Base-by-base conservation (phyloP, 2,329 filamentous ascomycete genomes). In the Sporothrix luriei region DNA sequence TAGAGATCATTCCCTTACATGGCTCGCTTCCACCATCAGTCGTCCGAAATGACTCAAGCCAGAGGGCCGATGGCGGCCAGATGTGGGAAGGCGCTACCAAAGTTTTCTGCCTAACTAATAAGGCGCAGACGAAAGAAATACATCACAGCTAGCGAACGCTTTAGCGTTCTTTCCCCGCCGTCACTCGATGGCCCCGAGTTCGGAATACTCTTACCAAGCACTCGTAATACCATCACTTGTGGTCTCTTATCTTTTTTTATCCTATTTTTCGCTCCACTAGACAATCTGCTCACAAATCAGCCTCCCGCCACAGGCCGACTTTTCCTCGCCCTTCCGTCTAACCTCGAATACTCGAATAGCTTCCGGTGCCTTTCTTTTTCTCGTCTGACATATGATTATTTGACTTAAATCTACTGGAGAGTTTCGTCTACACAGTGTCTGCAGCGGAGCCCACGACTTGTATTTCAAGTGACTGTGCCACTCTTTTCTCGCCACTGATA, bases 251-350 rank as follows among this genome's bases (percentile, higher is more conserved):
- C 9, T 11, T 29, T 46, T 55, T 54, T 54, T 19, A 33, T 59
- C n/a, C 52, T 59, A 16, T 10, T 51, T 51, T 65, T 61, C n/a
- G 10, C 19, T 14, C 43, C 29, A n/a, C 43, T 9, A n/a, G 7
- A 7, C 61, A 13, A 19, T 10, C 43, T 72, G 72, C 71, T 73
- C 72, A 72, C 72, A 73, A 73, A 73, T 73, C 71, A 70, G 66
- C 24, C 40, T 38, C 16, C 54, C 64, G 52, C 69, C 13, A 73
- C 26, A 72, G 71, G 71, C 49, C 43, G 55, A 46, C 52, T 70
- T 59, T 66, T 66, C 40, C 57, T 13, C 9, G 26, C 59, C 49
- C 21, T 38, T 38, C 29, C 57, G 2, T 64, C 55, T 52, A 55
- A 33, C 62, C 26, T 24, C 29, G 61, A 54, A 14, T 43, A 40